These are phyloP conservation scores for Schoenoplectus tabernaemontani DNA, from an alignment of 202 grass and related monocot species.

Conservation along the genomic window DNA sequence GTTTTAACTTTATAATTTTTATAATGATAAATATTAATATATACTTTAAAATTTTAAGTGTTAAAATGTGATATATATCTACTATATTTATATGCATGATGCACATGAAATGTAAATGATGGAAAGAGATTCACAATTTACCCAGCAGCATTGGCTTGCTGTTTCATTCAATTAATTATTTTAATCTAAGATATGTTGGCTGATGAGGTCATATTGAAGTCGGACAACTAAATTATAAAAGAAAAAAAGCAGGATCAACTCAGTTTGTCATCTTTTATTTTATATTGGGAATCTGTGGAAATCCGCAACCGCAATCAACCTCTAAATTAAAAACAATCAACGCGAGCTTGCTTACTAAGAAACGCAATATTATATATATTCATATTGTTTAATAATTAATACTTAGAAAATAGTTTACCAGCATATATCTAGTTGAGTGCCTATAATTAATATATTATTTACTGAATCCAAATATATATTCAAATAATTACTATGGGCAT, in stretches of 20 bases:
- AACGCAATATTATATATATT: background rate
- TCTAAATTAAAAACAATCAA: background rate
- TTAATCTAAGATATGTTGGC: background rate
- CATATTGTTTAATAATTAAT: background rate
- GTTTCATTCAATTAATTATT: background rate
- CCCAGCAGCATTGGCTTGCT: too few species aligned
- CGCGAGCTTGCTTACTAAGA: background rate
- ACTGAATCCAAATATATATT: background rate
- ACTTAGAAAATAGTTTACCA: background rate
- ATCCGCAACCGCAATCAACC: conserved; percentile 7
- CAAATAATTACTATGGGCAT: too few species aligned
- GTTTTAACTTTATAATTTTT: too few species aligned
- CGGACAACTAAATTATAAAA: background rate
- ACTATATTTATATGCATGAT: too few species aligned
- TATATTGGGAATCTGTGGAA: background rate
- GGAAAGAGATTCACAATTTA: too few species aligned
- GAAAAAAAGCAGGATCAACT: background rate
- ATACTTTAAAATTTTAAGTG: too few species aligned
- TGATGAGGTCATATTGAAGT: background rate
- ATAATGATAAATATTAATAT: too few species aligned
- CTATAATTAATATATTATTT: background rate
- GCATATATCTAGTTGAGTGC: background rate
- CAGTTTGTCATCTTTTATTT: background rate
- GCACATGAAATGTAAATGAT: too few species aligned
- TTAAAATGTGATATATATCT: too few species aligned